A percentile compares a stretch with the other conserved stretches of the same genome.
Conservation (phyloP, 1,284 basidiomycete genomes). For the Agaricales sp. region DNA sequence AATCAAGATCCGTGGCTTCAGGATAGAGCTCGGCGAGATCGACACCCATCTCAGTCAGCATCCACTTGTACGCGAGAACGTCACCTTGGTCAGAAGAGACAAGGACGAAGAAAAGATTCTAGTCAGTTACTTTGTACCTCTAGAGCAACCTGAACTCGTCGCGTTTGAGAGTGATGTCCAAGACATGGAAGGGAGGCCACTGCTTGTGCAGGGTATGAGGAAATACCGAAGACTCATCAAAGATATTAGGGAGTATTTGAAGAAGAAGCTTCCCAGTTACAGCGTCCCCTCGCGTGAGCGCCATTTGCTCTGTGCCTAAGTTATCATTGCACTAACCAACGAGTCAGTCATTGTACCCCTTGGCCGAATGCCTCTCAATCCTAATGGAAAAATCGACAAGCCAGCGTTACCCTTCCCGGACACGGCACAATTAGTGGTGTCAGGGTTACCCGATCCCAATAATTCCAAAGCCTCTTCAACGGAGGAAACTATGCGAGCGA, state of each 20-base stretch:
- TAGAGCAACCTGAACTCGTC: slow-evolving; percentile 60
- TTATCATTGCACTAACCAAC: slow-evolving; percentile 9
- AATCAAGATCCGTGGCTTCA: slow-evolving; percentile 99
- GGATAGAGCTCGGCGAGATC: slow-evolving; percentile 98
- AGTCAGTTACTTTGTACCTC: slow-evolving; percentile 96
- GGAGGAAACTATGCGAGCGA: slow-evolving; percentile 69
- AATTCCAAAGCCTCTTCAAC: slow-evolving; percentile 47
- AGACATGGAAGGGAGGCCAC: slow-evolving; percentile 34
- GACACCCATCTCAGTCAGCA: slow-evolving; percentile 95
- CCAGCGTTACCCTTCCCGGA: slow-evolving; percentile 98
- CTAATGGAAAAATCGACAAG: slow-evolving; percentile 99
- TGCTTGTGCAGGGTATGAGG: slow-evolving; percentile 61
- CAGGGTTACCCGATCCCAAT: slow-evolving; percentile 14
- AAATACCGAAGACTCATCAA: slow-evolving; percentile 86
- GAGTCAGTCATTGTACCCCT: slow-evolving; percentile 86
- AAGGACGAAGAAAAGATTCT: slow-evolving; percentile 99
- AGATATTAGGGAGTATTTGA: slow-evolving; percentile 91
- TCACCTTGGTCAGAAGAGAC: slow-evolving; percentile 93
- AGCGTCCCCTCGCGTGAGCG: slow-evolving; percentile 77
- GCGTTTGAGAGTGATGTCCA: slow-evolving; percentile 67
- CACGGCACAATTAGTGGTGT: slow-evolving; percentile 62
- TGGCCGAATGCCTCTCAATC: slow-evolving; percentile 93
- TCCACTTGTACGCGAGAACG: slow-evolving; percentile 90
- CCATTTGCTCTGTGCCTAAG: slow-evolving; percentile 10
- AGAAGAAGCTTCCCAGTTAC: slow-evolving; percentile 94